These are phyloP conservation scores for Haplosporangium sp. DNA, from an alignment of 371 early-diverging fungal genomes.

Conservation along the genomic window DNA sequence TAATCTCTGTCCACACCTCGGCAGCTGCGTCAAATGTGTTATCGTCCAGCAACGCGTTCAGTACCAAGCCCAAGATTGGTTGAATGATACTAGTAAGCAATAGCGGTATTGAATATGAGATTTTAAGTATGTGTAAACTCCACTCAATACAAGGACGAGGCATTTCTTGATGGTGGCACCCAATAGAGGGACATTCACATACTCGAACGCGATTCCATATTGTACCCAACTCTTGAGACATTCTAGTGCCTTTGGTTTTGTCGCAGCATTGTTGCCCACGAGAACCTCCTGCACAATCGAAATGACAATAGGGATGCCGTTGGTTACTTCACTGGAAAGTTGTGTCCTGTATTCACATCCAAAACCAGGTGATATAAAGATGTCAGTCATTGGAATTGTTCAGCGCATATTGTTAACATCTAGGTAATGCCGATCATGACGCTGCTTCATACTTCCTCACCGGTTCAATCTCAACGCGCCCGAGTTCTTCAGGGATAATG, in stretches of 20 bases:
- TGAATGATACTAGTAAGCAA: conserved; percentile 50
- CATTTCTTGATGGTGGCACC: no score
- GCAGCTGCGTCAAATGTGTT: conserved; percentile 62
- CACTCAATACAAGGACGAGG: no score
- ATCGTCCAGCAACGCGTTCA: conserved; percentile 58
- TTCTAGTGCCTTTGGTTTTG: conserved; percentile 62
- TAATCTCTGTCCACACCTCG: conserved; percentile 66
- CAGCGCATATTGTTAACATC: background rate
- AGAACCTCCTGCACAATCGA: conserved; percentile 55
- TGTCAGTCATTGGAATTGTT: background rate
- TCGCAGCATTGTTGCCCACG: conserved; percentile 37
- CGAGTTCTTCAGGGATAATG: conserved; percentile 82
- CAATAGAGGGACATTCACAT: conserved; percentile 18
- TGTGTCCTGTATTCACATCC: conserved; percentile 47
- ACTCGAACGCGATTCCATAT: conserved; percentile 70
- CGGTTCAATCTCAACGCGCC: conserved; percentile 66
- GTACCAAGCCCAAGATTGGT: conserved; percentile 58
- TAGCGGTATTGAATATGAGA: no score
- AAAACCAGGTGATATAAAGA: background rate
- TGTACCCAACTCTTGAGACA: conserved; percentile 75
- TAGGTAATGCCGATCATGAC: background rate
- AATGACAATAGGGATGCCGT: conserved; percentile 61
- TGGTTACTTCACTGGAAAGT: conserved; percentile 61
- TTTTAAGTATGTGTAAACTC: no score
- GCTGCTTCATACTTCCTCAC: conserved; percentile 57